These are phyloP conservation scores for Zygosaccharomyces bisporus DNA, from an alignment of 805 yeast genomes.

Conservation along the genomic window DNA sequence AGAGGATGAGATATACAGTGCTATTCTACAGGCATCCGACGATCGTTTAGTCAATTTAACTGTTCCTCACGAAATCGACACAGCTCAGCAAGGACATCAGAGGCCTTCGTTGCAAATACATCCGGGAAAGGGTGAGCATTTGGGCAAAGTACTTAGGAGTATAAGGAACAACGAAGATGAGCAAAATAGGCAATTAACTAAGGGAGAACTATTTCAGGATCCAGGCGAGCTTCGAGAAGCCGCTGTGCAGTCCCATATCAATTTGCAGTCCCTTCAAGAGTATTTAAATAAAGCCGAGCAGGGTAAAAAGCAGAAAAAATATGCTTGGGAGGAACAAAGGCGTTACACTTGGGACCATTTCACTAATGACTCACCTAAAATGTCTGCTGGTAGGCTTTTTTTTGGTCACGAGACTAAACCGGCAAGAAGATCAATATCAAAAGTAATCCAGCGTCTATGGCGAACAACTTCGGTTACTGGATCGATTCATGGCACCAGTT, in stretches of 20 bases:
- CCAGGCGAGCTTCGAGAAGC: neutral
- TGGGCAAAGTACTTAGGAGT: constrained; percentile 10
- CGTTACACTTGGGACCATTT: constrained; percentile 26
- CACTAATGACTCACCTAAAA: constrained; percentile 3
- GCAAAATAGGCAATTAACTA: neutral
- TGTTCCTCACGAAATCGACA: constrained; percentile 9
- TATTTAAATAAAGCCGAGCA: constrained; percentile 24
- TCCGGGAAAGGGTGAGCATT: constrained; percentile 13
- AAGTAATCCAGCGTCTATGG: neutral
- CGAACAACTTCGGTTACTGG: neutral
- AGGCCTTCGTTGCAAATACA: constrained; percentile 13
- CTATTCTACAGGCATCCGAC: constrained; percentile 9
- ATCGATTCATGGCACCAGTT: neutral
- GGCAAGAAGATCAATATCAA: constrained; percentile 1
- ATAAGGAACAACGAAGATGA: constrained; percentile 1
- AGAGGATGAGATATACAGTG: constrained; percentile 14
- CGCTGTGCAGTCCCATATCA: constrained; percentile 6
- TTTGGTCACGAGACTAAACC: constrained; percentile 12
- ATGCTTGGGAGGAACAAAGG: constrained; percentile 21
- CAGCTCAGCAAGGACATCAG: neutral
- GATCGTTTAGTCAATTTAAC: constrained; percentile 15
- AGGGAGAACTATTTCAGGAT: constrained; percentile 1
- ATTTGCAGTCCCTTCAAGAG: constrained; percentile 18
- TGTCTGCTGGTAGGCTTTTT: constrained; percentile 21
- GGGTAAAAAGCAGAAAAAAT: constrained; percentile 19